Base-by-base conservation (phyloP, 1,284 basidiomycete genomes). In the Marasmius oreades region DNA sequence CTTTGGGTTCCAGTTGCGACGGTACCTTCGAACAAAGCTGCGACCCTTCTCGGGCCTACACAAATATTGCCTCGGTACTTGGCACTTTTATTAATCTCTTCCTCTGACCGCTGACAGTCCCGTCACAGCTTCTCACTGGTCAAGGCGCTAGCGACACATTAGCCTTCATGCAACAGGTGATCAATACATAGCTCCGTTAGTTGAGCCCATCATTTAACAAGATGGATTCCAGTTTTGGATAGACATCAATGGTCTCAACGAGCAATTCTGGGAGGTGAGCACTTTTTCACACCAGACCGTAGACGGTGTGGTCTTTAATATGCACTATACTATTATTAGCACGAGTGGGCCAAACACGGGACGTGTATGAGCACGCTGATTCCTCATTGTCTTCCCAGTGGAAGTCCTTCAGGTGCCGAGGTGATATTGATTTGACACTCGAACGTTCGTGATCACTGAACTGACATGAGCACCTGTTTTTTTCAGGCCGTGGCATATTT, bases 261-360 rank as follows among this genome's bases (percentile, higher is more conserved):
- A 89, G 63, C 67, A 76, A 48, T 84, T 90, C 65, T 90, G 88
- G 88, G 80, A 85, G 77, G 86, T 86, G 60, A 31, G 79, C 60
- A 28, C 23, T 14, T 3, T 31, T n/a, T 37, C 55, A 42, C 11
- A n/a, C n/a, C n/a, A n/a, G n/a, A n/a, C n/a, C n/a, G n/a, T n/a
- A n/a, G n/a, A n/a, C n/a, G n/a, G n/a, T n/a, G n/a, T n/a, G 4
- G 46, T 10, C 18, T 3, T 22, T n/a, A 22, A 53, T 42, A 24
- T 37, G 39, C 56, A 59, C 51, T 52, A 55, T 22, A 46, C 68
- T 57, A 34, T 10, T 14, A 18, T 22, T 55, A 84, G 82, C 86
- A 89, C 59, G 87, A 88, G 68, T 90, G 86, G 88, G 61, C 72
- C 26, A 81, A 73, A 22, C 89, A 92, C 64, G 89, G 89, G n/a